Evolutionary conservation across 345 rosid species (phyloP).

Genomic region (Theobroma cacao): DNA sequence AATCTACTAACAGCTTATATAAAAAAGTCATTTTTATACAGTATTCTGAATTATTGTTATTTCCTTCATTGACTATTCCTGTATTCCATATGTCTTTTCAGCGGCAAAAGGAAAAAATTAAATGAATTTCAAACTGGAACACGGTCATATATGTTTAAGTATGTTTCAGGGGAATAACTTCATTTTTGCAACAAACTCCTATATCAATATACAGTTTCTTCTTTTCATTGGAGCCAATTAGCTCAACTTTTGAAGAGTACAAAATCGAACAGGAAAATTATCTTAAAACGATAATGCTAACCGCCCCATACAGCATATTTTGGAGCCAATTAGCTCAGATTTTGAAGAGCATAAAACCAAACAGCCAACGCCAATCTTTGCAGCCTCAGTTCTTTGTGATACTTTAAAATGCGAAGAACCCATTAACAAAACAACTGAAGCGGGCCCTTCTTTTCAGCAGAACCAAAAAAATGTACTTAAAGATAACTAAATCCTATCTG

Average conservation of each 20-base stretch:
- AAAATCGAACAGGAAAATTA: too few relatives aligned
- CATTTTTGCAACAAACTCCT: not conserved
- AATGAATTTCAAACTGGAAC: not conserved
- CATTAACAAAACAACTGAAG: not conserved
- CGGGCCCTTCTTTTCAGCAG: too few relatives aligned
- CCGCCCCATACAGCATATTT: too few relatives aligned
- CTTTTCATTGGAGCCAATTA: too few relatives aligned
- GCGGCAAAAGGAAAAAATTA: not conserved
- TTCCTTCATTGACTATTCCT: too few relatives aligned
- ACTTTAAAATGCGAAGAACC: not conserved
- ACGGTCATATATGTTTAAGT: too few relatives aligned
- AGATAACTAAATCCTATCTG: not conserved
- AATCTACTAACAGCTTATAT: not conserved
- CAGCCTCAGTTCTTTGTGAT: not conserved
- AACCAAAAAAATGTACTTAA: not conserved
- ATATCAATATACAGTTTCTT: not conserved
- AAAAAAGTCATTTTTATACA: not conserved
- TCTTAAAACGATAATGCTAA: too few relatives aligned
- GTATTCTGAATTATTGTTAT: not conserved
- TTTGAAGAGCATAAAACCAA: not conserved
- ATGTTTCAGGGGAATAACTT: not conserved
- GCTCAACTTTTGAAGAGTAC: too few relatives aligned
- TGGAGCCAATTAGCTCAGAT: not conserved
- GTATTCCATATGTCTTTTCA: too few relatives aligned
- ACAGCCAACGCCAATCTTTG: not conserved